These are phyloP conservation scores for Talaromyces verruculosus DNA, from an alignment of 2,329 filamentous ascomycete genomes.

Conservation along the genomic window DNA sequence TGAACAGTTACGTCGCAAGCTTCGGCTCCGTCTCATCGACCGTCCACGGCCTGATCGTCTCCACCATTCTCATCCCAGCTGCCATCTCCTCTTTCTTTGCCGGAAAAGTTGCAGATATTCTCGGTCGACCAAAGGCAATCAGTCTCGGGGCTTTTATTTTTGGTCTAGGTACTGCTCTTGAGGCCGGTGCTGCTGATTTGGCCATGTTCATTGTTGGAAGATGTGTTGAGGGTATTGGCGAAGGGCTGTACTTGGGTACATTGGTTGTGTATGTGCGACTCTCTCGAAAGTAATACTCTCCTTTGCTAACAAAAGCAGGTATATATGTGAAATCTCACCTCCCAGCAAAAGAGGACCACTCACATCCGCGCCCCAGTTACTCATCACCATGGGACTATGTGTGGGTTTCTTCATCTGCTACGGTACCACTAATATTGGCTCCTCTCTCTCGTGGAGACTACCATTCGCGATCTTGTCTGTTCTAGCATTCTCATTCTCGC, in stretches of 20 bases:
- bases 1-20: constrained; percentile 52
- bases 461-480: constrained; percentile 54
- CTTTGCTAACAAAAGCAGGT: constrained; percentile 4
- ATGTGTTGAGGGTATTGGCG: constrained; percentile 57
- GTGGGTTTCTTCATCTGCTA: constrained; percentile 63
- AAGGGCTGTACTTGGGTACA: constrained; percentile 60
- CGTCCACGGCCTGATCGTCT: constrained; percentile 60
- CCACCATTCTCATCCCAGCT: constrained; percentile 59
- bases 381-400: constrained; percentile 53
- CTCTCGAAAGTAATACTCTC: not conserved
- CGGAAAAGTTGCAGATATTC: constrained; percentile 53
- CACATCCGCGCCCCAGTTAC: constrained; percentile 54
- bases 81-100: constrained; percentile 59
- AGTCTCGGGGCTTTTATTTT: constrained; percentile 55
- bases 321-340: constrained; percentile 63
- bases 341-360: constrained; percentile 52
- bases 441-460: constrained; percentile 56
- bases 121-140: constrained; percentile 53
- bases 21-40: constrained; percentile 55
- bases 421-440: constrained; percentile 50
- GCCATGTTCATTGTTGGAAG: constrained; percentile 58
- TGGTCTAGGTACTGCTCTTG: constrained; percentile 53
- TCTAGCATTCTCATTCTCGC: constrained; percentile 42
- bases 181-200: constrained; percentile 51
- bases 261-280: constrained; percentile 47